Conservation (phyloP, 768 basidiomycete species). For the Cyclocybe aegerita region DNA sequence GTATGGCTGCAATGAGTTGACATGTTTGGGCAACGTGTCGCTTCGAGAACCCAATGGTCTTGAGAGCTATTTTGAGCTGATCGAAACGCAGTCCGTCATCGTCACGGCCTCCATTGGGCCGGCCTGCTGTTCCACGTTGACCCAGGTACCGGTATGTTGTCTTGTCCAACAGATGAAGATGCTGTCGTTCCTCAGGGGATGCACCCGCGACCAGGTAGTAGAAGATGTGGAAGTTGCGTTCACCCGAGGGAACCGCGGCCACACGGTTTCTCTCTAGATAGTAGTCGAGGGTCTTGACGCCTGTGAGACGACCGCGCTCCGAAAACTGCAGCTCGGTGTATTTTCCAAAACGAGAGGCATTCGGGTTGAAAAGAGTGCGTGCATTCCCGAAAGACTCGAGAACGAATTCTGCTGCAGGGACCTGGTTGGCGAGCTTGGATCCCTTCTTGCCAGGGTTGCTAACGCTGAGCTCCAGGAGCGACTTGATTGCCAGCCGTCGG, state of each 20-base stretch:
- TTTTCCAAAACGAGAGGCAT: constrained; percentile 96
- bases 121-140: constrained; percentile 48
- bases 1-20: constrained; percentile 91
- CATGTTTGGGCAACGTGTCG: constrained; percentile 94
- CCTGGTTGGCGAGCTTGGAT: constrained; percentile 79
- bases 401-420: constrained; percentile 93
- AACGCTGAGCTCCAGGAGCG: constrained; percentile 87
- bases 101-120: constrained; percentile 52
- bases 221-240: constrained; percentile 97
- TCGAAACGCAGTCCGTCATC: constrained; percentile 90
- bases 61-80: constrained; percentile 92
- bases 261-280: constrained; percentile 92
- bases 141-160: constrained; percentile 86
- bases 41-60: constrained; percentile 91
- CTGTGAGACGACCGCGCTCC: constrained; percentile 84
- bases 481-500: constrained; percentile 86
- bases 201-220: constrained; percentile 96
- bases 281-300: constrained; percentile 95
- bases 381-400: constrained; percentile 95
- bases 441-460: constrained; percentile 92
- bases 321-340: constrained; percentile 98
- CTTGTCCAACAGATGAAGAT: constrained; percentile 82
- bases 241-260: constrained; percentile 83
- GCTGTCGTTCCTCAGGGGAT: constrained; percentile 81
- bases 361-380: constrained; percentile 88